Conservation (phyloP, 2,329 filamentous ascomycete genomes). For the Ophiostoma montium region DNA sequence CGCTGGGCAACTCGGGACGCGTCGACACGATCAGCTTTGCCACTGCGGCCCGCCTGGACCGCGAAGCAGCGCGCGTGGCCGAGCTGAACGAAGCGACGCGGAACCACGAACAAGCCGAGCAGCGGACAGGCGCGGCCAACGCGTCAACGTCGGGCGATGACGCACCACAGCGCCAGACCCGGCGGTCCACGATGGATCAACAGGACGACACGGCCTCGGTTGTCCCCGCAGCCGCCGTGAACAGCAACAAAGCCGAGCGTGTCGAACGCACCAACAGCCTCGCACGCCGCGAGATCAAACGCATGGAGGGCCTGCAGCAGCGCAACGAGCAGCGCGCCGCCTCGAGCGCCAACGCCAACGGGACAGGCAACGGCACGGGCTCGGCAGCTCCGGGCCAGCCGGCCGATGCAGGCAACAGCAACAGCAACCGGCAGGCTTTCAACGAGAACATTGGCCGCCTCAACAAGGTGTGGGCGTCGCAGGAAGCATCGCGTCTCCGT, state of each 20-base stretch:
- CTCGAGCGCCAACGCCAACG: conserved; percentile 11
- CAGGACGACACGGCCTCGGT: conserved; percentile 14
- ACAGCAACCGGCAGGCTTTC: conserved; percentile 19
- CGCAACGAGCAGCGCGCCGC: conserved; percentile 35
- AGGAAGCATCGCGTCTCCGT: conserved; percentile 33
- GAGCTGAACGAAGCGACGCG: background rate
- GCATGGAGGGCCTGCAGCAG: conserved; percentile 35
- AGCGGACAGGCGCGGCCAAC: background rate
- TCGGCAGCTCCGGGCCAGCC: too few relatives aligned
- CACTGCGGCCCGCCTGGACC: conserved; percentile 10
- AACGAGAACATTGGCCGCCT: conserved; percentile 37
- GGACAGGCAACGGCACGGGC: background rate
- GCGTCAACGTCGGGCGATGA: background rate
- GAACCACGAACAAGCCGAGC: background rate
- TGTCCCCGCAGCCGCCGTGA: background rate
- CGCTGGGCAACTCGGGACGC: conserved; percentile 12
- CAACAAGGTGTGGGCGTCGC: conserved; percentile 40
- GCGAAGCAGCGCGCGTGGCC: background rate
- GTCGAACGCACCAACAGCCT: conserved; percentile 34
- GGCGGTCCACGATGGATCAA: conserved; percentile 21
- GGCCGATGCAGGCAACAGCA: conserved; percentile 16
- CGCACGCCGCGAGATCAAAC: conserved; percentile 37
- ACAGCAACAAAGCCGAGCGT: conserved; percentile 15
- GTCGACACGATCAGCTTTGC: conserved; percentile 13
- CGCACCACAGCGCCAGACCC: conserved; percentile 19